Evolutionary conservation across 1,284 basidiomycete species (phyloP).

Genomic region (Cutaneotrichosporon sp.): DNA sequence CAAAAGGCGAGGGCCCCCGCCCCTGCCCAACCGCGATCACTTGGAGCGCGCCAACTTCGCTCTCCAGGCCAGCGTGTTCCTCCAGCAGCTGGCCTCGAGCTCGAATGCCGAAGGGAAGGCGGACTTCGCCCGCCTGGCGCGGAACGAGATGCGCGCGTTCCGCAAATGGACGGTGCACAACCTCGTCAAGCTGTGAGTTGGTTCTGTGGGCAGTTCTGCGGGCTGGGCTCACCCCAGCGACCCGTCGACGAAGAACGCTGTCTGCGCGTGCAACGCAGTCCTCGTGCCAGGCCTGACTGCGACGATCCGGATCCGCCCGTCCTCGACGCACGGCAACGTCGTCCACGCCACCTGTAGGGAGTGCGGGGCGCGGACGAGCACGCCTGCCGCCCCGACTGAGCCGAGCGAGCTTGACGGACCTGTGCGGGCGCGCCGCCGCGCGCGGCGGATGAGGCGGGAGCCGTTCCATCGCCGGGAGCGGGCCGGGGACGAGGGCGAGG

Average conservation of each 20-base stretch:
- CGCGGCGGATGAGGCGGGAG: slow-evolving; percentile 8
- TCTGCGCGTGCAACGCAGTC: slow-evolving; percentile 38
- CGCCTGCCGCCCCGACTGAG: slow-evolving; percentile 20
- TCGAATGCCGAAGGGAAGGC: background rate
- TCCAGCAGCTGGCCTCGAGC: slow-evolving; percentile 25
- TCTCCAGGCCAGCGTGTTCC: slow-evolving; percentile 36
- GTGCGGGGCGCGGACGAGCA: slow-evolving; percentile 17
- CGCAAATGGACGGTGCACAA: slow-evolving; percentile 39
- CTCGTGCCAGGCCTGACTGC: slow-evolving; percentile 40
- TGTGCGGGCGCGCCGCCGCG: slow-evolving; percentile 18
- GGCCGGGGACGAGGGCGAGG: background rate
- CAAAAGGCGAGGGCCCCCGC: too few relatives aligned
- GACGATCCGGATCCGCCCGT: slow-evolving; percentile 25
- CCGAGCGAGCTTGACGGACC: slow-evolving; percentile 27
- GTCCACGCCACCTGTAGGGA: slow-evolving; percentile 29
- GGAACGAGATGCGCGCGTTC: slow-evolving; percentile 25
- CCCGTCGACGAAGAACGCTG: slow-evolving; percentile 32
- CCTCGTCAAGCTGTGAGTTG: slow-evolving; percentile 39
- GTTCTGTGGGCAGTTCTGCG: background rate
- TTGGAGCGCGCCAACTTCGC: slow-evolving; percentile 42
- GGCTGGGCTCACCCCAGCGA: slow-evolving; percentile 27
- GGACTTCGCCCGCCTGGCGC: slow-evolving; percentile 23
- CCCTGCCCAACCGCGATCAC: slow-evolving; percentile 34
- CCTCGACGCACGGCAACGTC: slow-evolving; percentile 4
- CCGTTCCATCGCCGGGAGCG: slow-evolving; percentile 30